Evolutionary conservation across 2,329 filamentous ascomycete species (phyloP).

Genomic region (Bipolaris zeicola): DNA sequence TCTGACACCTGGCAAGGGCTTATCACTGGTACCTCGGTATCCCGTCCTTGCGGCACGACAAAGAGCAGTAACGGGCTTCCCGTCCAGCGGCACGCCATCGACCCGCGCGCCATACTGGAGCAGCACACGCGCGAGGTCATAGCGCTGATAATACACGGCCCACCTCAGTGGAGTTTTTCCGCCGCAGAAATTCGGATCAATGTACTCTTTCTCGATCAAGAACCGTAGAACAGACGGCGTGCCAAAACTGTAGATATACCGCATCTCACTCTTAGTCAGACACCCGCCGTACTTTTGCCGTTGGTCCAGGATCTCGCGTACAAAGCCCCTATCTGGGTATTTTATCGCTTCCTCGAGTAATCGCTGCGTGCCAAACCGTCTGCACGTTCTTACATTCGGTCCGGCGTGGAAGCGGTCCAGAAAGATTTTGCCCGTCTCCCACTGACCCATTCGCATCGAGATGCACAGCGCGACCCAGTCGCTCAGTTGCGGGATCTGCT

Average conservation of each 20-base stretch:
- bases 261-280: neutral
- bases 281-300: neutral
- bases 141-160: neutral
- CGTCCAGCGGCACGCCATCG: neutral
- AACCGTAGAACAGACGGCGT: neutral
- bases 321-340: neutral
- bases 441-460: neutral
- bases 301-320: neutral
- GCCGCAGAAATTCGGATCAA: neutral
- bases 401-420: neutral
- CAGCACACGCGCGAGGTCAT: neutral
- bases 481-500: neutral
- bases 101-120: neutral
- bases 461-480: neutral
- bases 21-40: neutral
- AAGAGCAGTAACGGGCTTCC: neutral
- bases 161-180: neutral
- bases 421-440: neutral
- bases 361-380: neutral
- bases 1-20: neutral
- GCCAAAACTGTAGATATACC: no score
- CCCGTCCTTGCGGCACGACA: neutral
- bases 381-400: no score
- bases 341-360: neutral
- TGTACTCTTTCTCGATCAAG: neutral